Evolutionary conservation across 2,329 filamentous ascomycete species (phyloP).

Genomic region (Alternaria sp.): DNA sequence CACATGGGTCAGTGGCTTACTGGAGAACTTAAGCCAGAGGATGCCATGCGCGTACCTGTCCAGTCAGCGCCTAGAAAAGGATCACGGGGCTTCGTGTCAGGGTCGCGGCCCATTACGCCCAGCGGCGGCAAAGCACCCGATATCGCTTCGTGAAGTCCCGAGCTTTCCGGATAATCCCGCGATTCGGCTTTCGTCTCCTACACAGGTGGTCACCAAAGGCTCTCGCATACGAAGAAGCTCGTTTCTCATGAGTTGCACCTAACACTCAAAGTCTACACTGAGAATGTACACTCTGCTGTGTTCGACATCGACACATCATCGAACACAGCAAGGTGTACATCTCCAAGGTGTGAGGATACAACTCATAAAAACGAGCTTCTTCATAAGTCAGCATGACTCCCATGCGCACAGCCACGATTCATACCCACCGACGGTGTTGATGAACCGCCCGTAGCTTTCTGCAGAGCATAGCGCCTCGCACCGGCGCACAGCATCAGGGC

Average conservation of each 20-base stretch:
- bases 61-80: slow-evolving; percentile 7
- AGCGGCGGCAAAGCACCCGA: slow-evolving; percentile 2
- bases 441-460: background rate
- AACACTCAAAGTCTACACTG: too few relatives aligned
- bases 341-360: background rate
- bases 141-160: background rate
- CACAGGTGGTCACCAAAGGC: background rate
- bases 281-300: too few relatives aligned
- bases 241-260: background rate
- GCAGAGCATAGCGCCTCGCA: background rate
- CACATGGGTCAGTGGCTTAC: slow-evolving; percentile 50
- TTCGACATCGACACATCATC: too few relatives aligned
- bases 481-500: background rate
- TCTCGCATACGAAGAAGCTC: background rate
- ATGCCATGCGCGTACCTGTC: slow-evolving; percentile 18
- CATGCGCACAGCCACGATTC: background rate
- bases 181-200: background rate
- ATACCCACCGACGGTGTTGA: background rate
- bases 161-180: background rate
- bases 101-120: slow-evolving; percentile 5
- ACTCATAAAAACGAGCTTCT: background rate
- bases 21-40: slow-evolving; percentile 38
- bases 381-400: background rate
- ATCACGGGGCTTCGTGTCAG: slow-evolving; percentile 6
- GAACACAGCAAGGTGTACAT: too few relatives aligned